A percentile compares a stretch with the other conserved stretches of the same genome.
phyloP scores from a whole-genome alignment of 176 grass and related monocot species.

The Hsuehochloa calcarea region DNA sequence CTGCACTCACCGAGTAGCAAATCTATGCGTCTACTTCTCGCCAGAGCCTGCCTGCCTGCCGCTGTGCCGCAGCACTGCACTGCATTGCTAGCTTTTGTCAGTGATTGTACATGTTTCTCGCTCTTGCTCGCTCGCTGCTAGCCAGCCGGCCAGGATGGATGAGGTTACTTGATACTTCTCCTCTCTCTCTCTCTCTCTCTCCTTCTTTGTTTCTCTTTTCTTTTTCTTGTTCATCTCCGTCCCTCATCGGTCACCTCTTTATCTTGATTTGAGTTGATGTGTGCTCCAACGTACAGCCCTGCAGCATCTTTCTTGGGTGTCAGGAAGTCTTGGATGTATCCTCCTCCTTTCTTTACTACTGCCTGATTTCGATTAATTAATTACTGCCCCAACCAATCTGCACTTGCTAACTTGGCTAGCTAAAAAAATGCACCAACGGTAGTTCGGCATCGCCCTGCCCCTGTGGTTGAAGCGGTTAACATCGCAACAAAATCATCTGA shows the following conservation, averaged over 20 bases:
- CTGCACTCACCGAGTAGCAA: slow-evolving; percentile 14
- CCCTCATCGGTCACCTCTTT: slow-evolving; percentile 9
- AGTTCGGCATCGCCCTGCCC: background rate
- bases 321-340: slow-evolving; percentile 27
- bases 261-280: background rate
- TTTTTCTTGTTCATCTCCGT: slow-evolving; percentile 20
- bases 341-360: background rate
- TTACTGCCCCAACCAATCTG: background rate
- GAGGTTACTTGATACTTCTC: background rate
- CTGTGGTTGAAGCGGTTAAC: background rate
- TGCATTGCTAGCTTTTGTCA: slow-evolving; percentile 28
- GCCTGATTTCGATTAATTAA: background rate
- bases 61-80: background rate
- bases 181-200: background rate
- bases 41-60: slow-evolving; percentile 13
- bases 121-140: background rate
- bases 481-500: background rate
- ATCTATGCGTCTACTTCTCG: slow-evolving; percentile 23
- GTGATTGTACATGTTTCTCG: slow-evolving; percentile 14
- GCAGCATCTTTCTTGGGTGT: slow-evolving; percentile 54
- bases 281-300: slow-evolving; percentile 14
- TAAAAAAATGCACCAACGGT: background rate
- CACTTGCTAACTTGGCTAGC: background rate
- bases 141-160: background rate
- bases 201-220: background rate